phyloP scores from a whole-genome alignment of 2,329 filamentous ascomycete species.

The Zasmidium cellare region DNA sequence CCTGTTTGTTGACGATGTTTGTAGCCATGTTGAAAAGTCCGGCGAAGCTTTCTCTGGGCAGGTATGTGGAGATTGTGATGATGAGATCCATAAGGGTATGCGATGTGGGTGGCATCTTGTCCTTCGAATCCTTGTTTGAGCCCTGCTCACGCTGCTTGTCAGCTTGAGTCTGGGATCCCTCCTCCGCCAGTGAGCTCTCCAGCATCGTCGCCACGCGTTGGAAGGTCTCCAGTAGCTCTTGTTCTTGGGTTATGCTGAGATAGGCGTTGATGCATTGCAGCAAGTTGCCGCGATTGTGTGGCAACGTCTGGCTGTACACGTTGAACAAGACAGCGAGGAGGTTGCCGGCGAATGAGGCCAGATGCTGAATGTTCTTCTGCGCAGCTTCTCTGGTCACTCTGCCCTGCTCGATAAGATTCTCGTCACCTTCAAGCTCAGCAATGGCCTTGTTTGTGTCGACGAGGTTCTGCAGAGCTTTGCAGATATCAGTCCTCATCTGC shows the following conservation, averaged over 20 bases:
- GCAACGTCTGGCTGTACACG: slow-evolving; percentile 94
- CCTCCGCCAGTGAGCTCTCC: slow-evolving; percentile 65
- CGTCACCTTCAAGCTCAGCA: slow-evolving; percentile 64
- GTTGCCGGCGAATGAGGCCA: slow-evolving; percentile 79
- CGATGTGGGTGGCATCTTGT: slow-evolving; percentile 83
- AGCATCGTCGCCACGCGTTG: slow-evolving; percentile 83
- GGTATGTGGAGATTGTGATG: slow-evolving; percentile 92
- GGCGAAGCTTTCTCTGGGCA: slow-evolving; percentile 81
- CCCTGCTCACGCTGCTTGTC: slow-evolving; percentile 58
- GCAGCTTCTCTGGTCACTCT: slow-evolving; percentile 75
- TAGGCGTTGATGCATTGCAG: slow-evolving; percentile 94
- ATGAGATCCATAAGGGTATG: slow-evolving; percentile 96
- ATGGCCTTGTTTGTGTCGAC: slow-evolving; percentile 91
- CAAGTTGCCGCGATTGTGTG: slow-evolving; percentile 86
- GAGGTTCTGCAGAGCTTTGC: slow-evolving; percentile 78
- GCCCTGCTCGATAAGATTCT: slow-evolving; percentile 74
- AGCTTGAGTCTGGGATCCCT: slow-evolving; percentile 62
- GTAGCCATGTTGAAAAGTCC: slow-evolving; percentile 84
- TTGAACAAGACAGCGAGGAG: slow-evolving; percentile 97
- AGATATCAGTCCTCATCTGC: slow-evolving; percentile 82
- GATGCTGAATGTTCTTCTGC: slow-evolving; percentile 75
- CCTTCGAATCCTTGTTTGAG: slow-evolving; percentile 50
- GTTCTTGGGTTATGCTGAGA: slow-evolving; percentile 66
- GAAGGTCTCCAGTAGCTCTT: slow-evolving; percentile 85
- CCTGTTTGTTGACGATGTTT: slow-evolving; percentile 74